Evolutionary conservation across 2,329 filamentous ascomycete species (phyloP).

Genomic region (Pseudopithomyces maydicus): DNA sequence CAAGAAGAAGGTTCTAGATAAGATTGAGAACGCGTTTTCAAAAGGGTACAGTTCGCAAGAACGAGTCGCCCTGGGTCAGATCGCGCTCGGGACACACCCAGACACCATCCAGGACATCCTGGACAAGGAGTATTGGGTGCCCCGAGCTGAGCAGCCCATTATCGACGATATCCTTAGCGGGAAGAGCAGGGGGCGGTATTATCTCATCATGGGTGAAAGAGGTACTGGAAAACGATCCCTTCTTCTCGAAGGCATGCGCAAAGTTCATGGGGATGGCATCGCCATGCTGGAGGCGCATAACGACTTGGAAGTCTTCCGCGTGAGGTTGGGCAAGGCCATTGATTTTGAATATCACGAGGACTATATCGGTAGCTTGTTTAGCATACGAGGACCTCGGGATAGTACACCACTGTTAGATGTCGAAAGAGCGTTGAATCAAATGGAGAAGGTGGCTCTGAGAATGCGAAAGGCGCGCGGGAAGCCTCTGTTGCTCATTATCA

Average conservation of each 20-base stretch:
- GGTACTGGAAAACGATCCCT: constrained; percentile 95
- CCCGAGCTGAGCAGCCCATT: constrained; percentile 76
- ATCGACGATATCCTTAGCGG: constrained; percentile 85
- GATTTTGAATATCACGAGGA: constrained; percentile 98
- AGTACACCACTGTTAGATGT: constrained; percentile 92
- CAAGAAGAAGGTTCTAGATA: constrained; percentile 33
- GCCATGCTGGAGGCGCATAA: constrained; percentile 97
- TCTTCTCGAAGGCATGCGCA: constrained; percentile 91
- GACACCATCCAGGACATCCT: constrained; percentile 34
- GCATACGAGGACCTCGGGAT: constrained; percentile 87
- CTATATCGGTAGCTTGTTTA: constrained; percentile 94
- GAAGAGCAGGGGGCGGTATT: constrained; percentile 76
- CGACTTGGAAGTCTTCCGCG: constrained; percentile 91
- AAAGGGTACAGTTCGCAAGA: constrained; percentile 42
- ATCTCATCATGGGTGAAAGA: constrained; percentile 90
- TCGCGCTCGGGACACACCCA: constrained; percentile 34
- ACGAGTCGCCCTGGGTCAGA: constrained; percentile 34
- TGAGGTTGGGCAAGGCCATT: constrained; percentile 87
- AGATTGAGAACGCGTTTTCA: constrained; percentile 42
- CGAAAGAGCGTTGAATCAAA: constrained; percentile 92
- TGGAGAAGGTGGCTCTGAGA: constrained; percentile 89
- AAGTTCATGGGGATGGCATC: constrained; percentile 83
- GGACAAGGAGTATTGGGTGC: constrained; percentile 74
- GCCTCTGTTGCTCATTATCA: constrained; percentile 87
- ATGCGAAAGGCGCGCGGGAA: constrained; percentile 65